Conservation (phyloP, 352 stramenopile genomes). For the Pythium coloratum region DNA sequence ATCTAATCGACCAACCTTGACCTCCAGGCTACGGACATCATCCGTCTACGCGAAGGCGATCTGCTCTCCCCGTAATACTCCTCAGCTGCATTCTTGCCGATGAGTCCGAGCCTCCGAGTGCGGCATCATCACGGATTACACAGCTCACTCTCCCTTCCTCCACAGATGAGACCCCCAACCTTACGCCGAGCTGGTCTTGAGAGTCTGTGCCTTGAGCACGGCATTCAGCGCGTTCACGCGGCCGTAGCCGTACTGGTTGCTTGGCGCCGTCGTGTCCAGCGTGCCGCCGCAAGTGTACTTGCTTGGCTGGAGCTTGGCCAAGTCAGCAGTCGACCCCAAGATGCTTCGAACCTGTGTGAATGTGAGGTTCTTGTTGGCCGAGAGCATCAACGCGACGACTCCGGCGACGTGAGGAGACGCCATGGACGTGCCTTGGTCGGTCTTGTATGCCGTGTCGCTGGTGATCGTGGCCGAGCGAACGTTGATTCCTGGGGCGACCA, state of each 20-base stretch:
- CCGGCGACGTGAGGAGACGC: constrained; percentile 29
- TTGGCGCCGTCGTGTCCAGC: constrained; percentile 11
- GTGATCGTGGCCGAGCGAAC: constrained; percentile 16
- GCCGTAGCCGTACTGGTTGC: constrained; percentile 6
- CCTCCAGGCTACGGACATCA: too few relatives aligned
- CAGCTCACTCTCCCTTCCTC: too few relatives aligned
- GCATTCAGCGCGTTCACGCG: constrained; percentile 20
- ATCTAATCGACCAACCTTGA: too few relatives aligned
- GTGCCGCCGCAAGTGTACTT: constrained; percentile 20
- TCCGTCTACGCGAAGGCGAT: too few relatives aligned
- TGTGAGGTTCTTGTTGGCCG: not conserved
- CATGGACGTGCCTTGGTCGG: constrained; percentile 26
- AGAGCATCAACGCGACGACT: constrained; percentile 18
- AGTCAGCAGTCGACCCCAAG: not conserved
- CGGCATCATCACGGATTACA: too few relatives aligned
- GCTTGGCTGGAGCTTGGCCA: not conserved
- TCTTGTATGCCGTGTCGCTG: constrained; percentile 15
- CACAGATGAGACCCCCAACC: too few relatives aligned
- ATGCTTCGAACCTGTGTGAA: constrained; percentile 5
- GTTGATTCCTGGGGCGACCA: not conserved
- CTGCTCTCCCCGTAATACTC: too few relatives aligned
- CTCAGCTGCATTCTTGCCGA: too few relatives aligned
- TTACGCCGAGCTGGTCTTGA: too few relatives aligned
- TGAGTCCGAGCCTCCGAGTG: too few relatives aligned
- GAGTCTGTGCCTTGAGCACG: not conserved